Base-by-base conservation (phyloP, 805 yeast genomes). In the Wickerhamiella cacticola region DNA sequence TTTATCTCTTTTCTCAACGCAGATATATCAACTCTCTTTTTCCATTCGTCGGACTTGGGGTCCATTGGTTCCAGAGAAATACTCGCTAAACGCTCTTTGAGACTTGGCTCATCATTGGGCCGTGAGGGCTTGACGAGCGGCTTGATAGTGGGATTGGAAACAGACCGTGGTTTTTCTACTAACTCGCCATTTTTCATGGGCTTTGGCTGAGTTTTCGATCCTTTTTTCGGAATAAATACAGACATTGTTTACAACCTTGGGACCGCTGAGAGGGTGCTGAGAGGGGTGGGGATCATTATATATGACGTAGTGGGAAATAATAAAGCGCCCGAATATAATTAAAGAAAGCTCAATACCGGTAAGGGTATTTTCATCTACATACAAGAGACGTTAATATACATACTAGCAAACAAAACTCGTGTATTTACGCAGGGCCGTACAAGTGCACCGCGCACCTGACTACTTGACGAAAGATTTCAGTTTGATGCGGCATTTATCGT, bases 1-100 rank as follows among this genome's bases (percentile, higher is more conserved):
- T 45, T 25, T 15, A 46, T 41, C 8, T 46, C 45, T 26, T 26
- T 48, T 15, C 41, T 31, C 40, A 52, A 16, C 9, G 50, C 48
- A 13, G 49, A 12, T 1, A 50, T 13, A 26, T 54, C 52, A 6
- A 52, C 25, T 6, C 45, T 49, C 26, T 50, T 50, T 33, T 46
- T 24, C 61, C 61, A 58, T 31, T 48, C 50, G 8, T 38, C 41
- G 10, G 60, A 54, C 29, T 48, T 52, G 2, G 60, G 59, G 12
- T 52, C 53, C 53, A 55, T 46, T 15, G 56, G 60, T 39, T 56
- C 60, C 35, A 51, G n/a, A 9, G 54, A 50, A 5, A 41, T 41
- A 21, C 18, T 41, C 13, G 28, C 45, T 5, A 28, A 25, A 10
- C 34, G 22, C 25, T 28, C 35, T n/a, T 16, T 28, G 18, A 24